Percentiles rank a stretch among this genome's conserved stretches.
Conservation (phyloP, 75 land plant genomes). For the Chamaecyparis obtusa region DNA sequence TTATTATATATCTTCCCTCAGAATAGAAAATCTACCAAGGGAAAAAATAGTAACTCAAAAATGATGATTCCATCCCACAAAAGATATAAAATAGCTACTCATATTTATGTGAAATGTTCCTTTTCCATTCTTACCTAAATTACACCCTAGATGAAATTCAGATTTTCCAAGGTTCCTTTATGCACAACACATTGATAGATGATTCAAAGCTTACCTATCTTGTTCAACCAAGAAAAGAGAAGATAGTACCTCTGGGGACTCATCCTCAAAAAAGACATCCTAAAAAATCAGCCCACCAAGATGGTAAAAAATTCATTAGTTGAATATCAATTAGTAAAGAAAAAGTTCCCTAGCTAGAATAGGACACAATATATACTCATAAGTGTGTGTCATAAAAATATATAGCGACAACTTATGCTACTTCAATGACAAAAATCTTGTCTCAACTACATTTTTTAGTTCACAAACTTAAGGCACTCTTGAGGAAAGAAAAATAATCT, state of each 20-base stretch:
- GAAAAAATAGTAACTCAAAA: background rate
- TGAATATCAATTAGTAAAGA: background rate
- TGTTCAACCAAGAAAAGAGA: conserved; percentile 81
- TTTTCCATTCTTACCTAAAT: background rate
- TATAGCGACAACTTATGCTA: background rate
- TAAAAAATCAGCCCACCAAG: conserved; percentile 29
- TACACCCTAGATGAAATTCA: background rate
- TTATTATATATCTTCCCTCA: background rate
- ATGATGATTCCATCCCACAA: background rate
- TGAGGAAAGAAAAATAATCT: background rate
- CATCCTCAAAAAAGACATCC: conserved; percentile 99
- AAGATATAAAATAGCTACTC: background rate
- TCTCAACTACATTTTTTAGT: background rate
- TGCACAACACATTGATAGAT: background rate
- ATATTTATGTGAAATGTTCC: background rate
- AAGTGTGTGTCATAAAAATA: background rate
- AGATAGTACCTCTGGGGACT: conserved; percentile 94
- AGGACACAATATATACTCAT: background rate
- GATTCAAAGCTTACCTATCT: conserved; percentile 51
- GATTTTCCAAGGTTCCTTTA: background rate
- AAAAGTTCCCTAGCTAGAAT: background rate
- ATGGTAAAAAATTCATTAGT: background rate
- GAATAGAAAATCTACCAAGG: background rate
- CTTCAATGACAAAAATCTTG: background rate
- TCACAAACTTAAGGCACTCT: background rate